These are phyloP conservation scores for Erigeron canadensis DNA, from an alignment of 129 eudicot species.

Conservation along the genomic window DNA sequence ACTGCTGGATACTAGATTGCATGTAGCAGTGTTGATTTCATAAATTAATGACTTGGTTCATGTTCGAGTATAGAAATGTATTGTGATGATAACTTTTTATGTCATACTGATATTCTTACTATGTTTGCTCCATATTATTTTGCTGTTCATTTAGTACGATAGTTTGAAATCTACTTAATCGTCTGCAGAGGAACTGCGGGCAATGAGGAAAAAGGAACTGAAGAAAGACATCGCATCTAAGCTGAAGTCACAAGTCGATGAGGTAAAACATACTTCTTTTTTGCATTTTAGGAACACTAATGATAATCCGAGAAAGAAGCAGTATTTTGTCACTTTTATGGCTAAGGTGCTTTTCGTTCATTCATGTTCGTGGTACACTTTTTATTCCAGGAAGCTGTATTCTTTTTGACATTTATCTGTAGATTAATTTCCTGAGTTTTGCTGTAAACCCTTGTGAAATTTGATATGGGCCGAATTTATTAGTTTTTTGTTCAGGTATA, in stretches of 20 bases:
- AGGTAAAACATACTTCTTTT: constrained; percentile 45
- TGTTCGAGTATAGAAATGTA: constrained; percentile 12
- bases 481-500: not conserved
- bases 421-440: not conserved
- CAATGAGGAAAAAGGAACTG: constrained; percentile 89
- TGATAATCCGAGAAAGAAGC: constrained; percentile 20
- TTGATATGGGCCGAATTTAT: constrained; percentile 12
- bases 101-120: not conserved
- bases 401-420: not conserved
- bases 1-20: no score
- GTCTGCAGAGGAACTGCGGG: constrained; percentile 82
- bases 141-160: constrained; percentile 9
- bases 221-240: constrained; percentile 91
- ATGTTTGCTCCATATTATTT: not conserved
- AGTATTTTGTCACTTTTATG: constrained; percentile 18
- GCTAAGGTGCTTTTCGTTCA: not conserved
- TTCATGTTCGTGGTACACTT: not conserved
- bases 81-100: constrained; percentile 11
- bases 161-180: constrained; percentile 13
- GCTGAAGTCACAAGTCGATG: constrained; percentile 86
- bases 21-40: not conserved
- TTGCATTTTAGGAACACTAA: not conserved
- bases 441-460: not conserved
- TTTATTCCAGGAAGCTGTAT: constrained; percentile 3
- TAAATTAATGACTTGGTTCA: not conserved